A percentile compares a stretch with the other conserved stretches of the same genome.
phyloP scores from a whole-genome alignment of 2,329 filamentous ascomycete species.

The Curvularia sp. region DNA sequence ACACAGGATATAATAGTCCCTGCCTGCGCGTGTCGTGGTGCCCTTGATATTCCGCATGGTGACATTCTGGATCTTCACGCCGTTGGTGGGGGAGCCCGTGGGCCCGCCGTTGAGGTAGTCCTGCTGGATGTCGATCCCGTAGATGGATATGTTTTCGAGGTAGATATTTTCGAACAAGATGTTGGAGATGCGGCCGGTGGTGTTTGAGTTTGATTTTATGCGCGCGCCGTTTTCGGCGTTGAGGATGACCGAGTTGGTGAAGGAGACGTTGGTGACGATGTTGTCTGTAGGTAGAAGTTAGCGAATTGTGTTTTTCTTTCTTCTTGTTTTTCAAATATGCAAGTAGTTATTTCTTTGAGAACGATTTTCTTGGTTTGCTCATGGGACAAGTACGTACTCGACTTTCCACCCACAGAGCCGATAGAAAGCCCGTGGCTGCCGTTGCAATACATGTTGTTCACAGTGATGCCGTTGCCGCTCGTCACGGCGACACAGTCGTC shows the following conservation, averaged over 20 bases:
- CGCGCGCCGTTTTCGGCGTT: conserved; percentile 63
- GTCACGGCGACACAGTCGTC: conserved; percentile 66
- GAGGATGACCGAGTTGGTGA: conserved; percentile 57
- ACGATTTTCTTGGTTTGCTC: too few relatives aligned
- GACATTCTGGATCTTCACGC: conserved; percentile 55
- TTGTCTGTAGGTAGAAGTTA: conserved; percentile 35
- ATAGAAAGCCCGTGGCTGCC: conserved; percentile 65
- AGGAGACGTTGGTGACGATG: conserved; percentile 48
- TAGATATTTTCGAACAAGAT: conserved; percentile 30
- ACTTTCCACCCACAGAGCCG: conserved; percentile 59
- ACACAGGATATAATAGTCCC: conserved; percentile 62
- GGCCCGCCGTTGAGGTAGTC: conserved; percentile 57
- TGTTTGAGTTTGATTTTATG: conserved; percentile 61
- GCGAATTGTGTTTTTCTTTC: background rate
- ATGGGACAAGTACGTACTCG: conserved; percentile 11
- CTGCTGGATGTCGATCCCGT: conserved; percentile 60
- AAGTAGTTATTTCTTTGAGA: too few relatives aligned
- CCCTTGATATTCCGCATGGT: conserved; percentile 53
- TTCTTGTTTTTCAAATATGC: too few relatives aligned
- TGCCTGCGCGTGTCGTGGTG: conserved; percentile 33
- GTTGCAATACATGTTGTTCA: conserved; percentile 53
- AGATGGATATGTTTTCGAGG: conserved; percentile 53
- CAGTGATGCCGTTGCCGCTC: conserved; percentile 54
- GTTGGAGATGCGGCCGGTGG: conserved; percentile 52
- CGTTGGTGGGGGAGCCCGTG: conserved; percentile 54